Base-by-base conservation (phyloP, 225 moss, liverwort and hornwort species). In the Pleurozium schreberi region DNA sequence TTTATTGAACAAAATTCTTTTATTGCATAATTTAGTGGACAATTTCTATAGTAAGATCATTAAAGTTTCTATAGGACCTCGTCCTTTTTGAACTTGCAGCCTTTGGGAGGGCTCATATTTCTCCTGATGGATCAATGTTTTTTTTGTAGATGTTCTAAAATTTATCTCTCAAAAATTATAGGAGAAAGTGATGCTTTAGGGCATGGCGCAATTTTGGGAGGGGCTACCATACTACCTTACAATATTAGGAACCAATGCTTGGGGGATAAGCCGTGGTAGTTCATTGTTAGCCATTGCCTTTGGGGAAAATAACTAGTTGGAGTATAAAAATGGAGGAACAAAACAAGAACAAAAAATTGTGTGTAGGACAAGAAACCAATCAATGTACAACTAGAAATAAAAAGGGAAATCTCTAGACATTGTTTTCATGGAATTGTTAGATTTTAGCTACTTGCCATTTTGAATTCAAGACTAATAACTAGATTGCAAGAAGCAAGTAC, bases 121-220 rank as follows among this genome's bases (percentile, higher is more conserved):
- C n/a, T n/a, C n/a, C n/a, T n/a, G n/a, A n/a, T n/a, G n/a, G n/a
- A n/a, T n/a, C 17, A 43, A 28, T 15, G 43, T 71, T 43, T 23
- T 43, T 17, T 43, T 25, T 14, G 28, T 43, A 43, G 16, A 30
- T 47, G 11, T 30, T 47, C 6, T 45, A 18, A 30, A 10, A 18
- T 6, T 6, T 1, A 30, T 47, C 18, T 4, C 18, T 30, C 18
- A 73, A 30, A 0, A 45, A 47, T 57, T 19, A 57, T 18, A 73
- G 11, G 11, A 73, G 6, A 73, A 18, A 18, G 3, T 47, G 10
- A 30, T 2, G 0, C 40, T 69, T 42, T 14, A 15, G 45, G 6
- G 10, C 6, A 16, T 10, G 2, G 16, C 2, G 1, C 0, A 0
- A 47, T 45, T 42, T 42, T 1, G 0, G 1, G 0, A 30, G 6